Base-by-base conservation (phyloP, 2,329 filamentous ascomycete genomes). In the Neofusicoccum cordaticola region DNA sequence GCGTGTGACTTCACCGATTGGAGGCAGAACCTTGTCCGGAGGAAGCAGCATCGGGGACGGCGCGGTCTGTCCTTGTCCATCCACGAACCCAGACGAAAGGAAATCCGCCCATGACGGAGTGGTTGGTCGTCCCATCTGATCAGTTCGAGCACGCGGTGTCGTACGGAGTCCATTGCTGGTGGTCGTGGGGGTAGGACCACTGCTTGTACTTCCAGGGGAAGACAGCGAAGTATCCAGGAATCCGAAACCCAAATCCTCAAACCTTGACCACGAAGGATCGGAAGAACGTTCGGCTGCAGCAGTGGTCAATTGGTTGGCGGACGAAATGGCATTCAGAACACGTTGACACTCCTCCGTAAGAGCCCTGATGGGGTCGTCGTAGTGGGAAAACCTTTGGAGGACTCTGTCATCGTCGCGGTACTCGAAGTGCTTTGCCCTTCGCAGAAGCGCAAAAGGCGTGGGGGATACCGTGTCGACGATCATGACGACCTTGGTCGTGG, bases 51-150 rank as follows among this genome's bases (percentile, higher is more conserved):
- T 79, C 58, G 90, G 90, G 1, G 87, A 81, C 11, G 85, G 83
- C 34, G 84, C 82, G 68, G 83, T 83, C n/a, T 85, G 80, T n/a
- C 84, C 85, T 66, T 89, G 88, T 66, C 88, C 85, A 69, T 97
- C 93, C 22, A 90, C 83, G 72, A 99, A 99, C 1, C 95, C 95
- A 47, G 93, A 92, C 1, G 93, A 97, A 65, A 99, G 84, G 75
- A 99, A 99, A 75, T 99, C 95, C 2, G 95, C 95, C 95, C 95
- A 99, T 0, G 95, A 98, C 0, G 95, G 95, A 0, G 95, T 99
- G 0, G 93, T 98, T 1, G 95, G 95, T 65, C 95, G 86, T 41
- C 86, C 92, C 51, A 90, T 78, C 65, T 89, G 86, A 48, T 84
- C 84, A n/a, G 78, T 84, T 60, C 86, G 86, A 9, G 91, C 91